Percentiles rank a stretch among this genome's conserved stretches.
These are phyloP conservation scores for Corymbia calophylla DNA, from an alignment of 441 rosid species.

Conservation along the genomic window DNA sequence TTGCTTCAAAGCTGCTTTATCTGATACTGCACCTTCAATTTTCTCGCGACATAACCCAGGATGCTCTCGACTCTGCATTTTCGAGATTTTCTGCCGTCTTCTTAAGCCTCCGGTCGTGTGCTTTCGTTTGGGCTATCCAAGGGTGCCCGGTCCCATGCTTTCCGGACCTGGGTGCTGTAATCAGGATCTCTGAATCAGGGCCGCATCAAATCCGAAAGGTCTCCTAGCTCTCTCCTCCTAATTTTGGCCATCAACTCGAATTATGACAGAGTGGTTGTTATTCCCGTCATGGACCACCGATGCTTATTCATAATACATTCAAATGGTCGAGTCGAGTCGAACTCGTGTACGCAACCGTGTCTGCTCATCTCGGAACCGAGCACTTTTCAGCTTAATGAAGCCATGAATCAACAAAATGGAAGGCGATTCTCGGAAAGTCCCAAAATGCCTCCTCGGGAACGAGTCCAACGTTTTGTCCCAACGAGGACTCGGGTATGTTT, in stretches of 20 bases:
- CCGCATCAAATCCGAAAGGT: neutral
- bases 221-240: neutral
- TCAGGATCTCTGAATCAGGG: neutral
- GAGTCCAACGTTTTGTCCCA: neutral
- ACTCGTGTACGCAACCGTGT: neutral
- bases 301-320: neutral
- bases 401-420: neutral
- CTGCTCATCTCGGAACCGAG: neutral
- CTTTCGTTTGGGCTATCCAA: neutral
- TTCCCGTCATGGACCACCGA: neutral
- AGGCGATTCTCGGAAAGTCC: neutral
- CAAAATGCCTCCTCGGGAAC: neutral
- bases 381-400: neutral
- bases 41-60: neutral
- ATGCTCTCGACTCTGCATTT: neutral
- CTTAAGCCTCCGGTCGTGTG: neutral
- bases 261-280: neutral
- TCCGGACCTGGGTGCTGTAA: neutral
- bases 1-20: neutral
- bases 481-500: neutral
- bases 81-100: neutral
- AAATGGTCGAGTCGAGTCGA: neutral
- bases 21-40: neutral
- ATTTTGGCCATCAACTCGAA: neutral
- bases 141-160: neutral